Percentiles rank a stretch among this genome's conserved stretches.
phyloP scores from a whole-genome alignment of 805 yeast species.

The Metschnikowia noctiluminum region DNA sequence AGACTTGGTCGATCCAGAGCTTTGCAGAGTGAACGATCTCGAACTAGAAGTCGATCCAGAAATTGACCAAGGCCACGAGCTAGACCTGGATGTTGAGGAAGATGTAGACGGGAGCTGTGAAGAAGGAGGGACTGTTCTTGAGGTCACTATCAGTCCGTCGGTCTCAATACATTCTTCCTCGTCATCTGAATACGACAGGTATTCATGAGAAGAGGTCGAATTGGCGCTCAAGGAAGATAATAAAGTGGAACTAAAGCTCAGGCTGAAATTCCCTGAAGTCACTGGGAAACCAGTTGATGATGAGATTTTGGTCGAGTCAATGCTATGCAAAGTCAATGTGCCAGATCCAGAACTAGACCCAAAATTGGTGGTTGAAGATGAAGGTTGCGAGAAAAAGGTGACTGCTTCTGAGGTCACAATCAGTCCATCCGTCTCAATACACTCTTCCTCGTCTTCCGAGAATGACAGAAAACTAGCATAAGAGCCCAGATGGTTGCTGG shows the following conservation, averaged over 20 bases:
- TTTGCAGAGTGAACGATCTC: too few species aligned
- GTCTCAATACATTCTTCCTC: constrained; percentile 12
- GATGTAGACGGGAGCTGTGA: neutral
- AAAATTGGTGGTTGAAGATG: neutral
- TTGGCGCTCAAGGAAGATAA: neutral
- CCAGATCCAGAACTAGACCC: neutral
- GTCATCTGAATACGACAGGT: constrained; percentile 21
- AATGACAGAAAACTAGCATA: constrained; percentile 30
- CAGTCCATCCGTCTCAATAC: constrained; percentile 11
- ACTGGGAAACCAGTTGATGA: too few species aligned
- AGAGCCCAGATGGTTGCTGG: constrained; percentile 6
- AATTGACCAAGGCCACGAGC: neutral
- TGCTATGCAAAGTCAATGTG: too few species aligned
- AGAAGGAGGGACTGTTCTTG: neutral
- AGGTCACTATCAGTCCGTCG: constrained; percentile 7
- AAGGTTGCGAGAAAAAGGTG: neutral
- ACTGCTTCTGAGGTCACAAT: constrained; percentile 4
- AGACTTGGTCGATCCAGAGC: too few species aligned
- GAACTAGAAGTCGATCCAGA: too few species aligned
- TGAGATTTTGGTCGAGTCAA: neutral
- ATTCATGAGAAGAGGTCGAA: constrained; percentile 24
- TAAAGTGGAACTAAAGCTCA: neutral
- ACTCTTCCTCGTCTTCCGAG: constrained; percentile 8
- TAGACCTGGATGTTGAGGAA: neutral
- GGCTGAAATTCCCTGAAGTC: neutral